Conservation (phyloP, 2,329 filamentous ascomycete species). For the Fusarium siculi region DNA sequence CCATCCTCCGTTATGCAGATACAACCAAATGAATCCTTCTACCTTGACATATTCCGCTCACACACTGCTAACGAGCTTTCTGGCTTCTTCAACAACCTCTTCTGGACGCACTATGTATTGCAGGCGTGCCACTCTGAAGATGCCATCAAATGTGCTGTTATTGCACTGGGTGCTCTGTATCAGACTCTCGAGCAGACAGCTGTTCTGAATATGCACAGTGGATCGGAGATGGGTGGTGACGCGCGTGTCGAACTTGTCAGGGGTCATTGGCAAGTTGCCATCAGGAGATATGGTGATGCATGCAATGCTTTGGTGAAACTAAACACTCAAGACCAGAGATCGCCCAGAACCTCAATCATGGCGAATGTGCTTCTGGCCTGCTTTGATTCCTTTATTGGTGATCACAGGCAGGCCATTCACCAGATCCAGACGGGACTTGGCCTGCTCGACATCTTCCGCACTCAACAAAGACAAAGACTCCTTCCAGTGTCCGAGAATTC, state of each 20-base stretch:
- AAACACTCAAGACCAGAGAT: constrained; percentile 55
- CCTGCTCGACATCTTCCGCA: constrained; percentile 64
- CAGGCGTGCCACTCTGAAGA: constrained; percentile 71
- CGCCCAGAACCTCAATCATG: constrained; percentile 68
- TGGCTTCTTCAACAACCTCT: constrained; percentile 73
- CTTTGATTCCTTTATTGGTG: constrained; percentile 74
- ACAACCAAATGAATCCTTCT: constrained; percentile 63
- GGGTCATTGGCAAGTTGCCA: constrained; percentile 68
- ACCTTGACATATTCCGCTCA: constrained; percentile 70
- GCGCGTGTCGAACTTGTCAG: constrained; percentile 49
- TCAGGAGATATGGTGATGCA: constrained; percentile 69
- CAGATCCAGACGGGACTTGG: constrained; percentile 70
- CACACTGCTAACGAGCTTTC: constrained; percentile 72
- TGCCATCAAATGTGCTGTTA: constrained; percentile 71
- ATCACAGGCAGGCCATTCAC: constrained; percentile 69
- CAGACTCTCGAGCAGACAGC: constrained; percentile 71
- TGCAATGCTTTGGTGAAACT: constrained; percentile 61
- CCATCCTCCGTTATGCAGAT: constrained; percentile 60
- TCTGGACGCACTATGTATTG: constrained; percentile 72
- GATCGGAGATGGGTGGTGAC: constrained; percentile 19
- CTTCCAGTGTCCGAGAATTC: constrained; percentile 54
- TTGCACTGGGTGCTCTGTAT: constrained; percentile 74
- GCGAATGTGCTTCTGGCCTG: constrained; percentile 73
- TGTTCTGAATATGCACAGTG: constrained; percentile 56
- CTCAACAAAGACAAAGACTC: constrained; percentile 51